phyloP scores from a whole-genome alignment of 2,329 filamentous ascomycete genomes.

The Hortaea werneckii region DNA sequence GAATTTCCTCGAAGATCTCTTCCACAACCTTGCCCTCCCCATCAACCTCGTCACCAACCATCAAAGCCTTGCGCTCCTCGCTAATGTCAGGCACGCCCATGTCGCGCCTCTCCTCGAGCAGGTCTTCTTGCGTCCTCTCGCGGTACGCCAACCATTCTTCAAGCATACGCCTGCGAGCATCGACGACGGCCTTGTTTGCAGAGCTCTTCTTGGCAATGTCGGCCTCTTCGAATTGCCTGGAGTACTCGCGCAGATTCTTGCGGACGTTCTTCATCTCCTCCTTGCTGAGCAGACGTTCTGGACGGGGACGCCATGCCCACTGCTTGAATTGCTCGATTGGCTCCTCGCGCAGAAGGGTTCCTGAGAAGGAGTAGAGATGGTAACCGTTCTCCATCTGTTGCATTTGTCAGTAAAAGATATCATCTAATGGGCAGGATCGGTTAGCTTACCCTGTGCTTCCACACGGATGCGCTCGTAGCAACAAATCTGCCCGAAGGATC shows the following conservation, averaged over 20 bases:
- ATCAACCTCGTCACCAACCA: slow-evolving; percentile 42
- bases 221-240: slow-evolving; percentile 86
- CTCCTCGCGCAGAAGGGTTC: slow-evolving; percentile 79
- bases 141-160: slow-evolving; percentile 87
- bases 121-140: slow-evolving; percentile 58
- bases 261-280: slow-evolving; percentile 96
- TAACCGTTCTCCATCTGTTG: slow-evolving; percentile 95
- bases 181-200: slow-evolving; percentile 87
- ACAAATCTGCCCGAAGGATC: slow-evolving; percentile 93
- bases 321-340: slow-evolving; percentile 97
- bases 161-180: slow-evolving; percentile 70
- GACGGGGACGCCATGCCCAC: slow-evolving; percentile 86
- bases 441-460: slow-evolving; percentile 81
- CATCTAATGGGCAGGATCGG: slow-evolving; percentile 2
- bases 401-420: neutral
- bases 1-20: slow-evolving; percentile 80
- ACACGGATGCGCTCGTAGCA: slow-evolving; percentile 82
- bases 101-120: slow-evolving; percentile 59
- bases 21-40: slow-evolving; percentile 47
- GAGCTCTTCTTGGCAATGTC: slow-evolving; percentile 88
- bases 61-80: slow-evolving; percentile 49
- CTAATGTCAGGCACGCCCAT: slow-evolving; percentile 57
- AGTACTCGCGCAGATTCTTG: slow-evolving; percentile 97
- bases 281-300: slow-evolving; percentile 80
- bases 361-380: slow-evolving; percentile 95